Evolutionary conservation across 164 flowering plant genomes (phyloP), one percentile per base, ranked within the genome.

Genomic region (Cinnamomum micranthum): DNA sequence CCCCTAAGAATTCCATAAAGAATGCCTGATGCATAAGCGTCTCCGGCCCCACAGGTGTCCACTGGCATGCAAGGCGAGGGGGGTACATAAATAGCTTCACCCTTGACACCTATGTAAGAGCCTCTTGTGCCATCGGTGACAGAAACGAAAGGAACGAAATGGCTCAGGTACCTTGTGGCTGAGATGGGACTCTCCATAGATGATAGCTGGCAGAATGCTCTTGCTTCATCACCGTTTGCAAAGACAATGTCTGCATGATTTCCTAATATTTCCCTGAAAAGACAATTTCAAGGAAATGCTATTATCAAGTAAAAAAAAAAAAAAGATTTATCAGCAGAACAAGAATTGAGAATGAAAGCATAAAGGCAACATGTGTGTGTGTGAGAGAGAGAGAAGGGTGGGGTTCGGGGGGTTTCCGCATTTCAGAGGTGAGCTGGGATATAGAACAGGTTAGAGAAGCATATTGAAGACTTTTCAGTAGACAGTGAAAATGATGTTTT

Each of bases 21-120:
- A 68, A 95, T 84, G 65, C 99, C 99, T 3, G 98, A 90, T 12
- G 99, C 99, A 75, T 95, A 95, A 24, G 98, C 97, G 81, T 95
- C 99, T 4, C 98, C 98, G 17, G 99, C 99, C 6, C 99, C 99
- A 79, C 97, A 93, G 27, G 97, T 95, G 80, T 95, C 99, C 11
- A 91, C 84, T 0, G 98, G 96, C 12, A 85, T 82, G 68, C 97
- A 95, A 2, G 91, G 90, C 6, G 90, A 82, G 52, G 98, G 95
- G 58, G 98, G 93, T 73, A 95, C 87, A 65, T 91, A 93, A 9
- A 89, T 77, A 50, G 92, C 96, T 87, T 95, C 97, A 60, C 97
- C 99, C 83, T 90, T 92, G 10, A 92, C 87, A 11, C 98, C 97
- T 35, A 95, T 87, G 82, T 92, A 92, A 13, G 99, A 93, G 20